Base-by-base conservation (phyloP, 192 early-diverging fungal species). In the Funneliformis mosseae region DNA sequence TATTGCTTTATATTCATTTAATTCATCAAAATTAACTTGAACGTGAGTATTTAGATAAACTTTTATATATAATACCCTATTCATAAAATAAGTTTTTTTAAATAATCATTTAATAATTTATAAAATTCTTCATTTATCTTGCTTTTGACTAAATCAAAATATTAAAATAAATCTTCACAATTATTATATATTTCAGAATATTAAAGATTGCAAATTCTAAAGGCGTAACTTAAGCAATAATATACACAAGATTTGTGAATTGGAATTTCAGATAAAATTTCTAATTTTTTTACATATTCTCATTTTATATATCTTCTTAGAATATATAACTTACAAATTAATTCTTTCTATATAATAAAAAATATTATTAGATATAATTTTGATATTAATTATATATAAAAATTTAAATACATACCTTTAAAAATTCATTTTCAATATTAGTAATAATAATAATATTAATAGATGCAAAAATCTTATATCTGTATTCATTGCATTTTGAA, bases 381-480 rank as follows among this genome's bases (percentile, higher is more conserved):
- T n/a, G n/a, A 64, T 64, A 27, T 64, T 18, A 64, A 9, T 7
- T 9, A 27, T 64, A 18, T 8, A 18, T 64, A 27, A 0, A 3
- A 14, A 48, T 10, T 1, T 14, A 48, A 48, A 10, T 14, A 27
- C 0, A 12, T 21, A 64, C 28, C 28, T 64, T 23, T 10, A 27
- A 28, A 64, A 23, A 27, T 64, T 27, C 11, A 64, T 23, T 7
- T 21, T 27, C 23, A 10, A 64, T 11, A 6, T 64, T 6, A 5
- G 6, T 3, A 64, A 7, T 1, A 18, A 64, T 64, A 3, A 23
- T 48, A 10, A 10, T 48, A 48, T 48, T 48, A 14, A 48, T 48
- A 11, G 46, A 48, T 48, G 46, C 46, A 72, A 72, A 72, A 46
- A 72, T 27, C 21, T 46, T 7, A 48, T 72, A 72, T 33, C 28